Evolutionary conservation across 345 rosid species (phyloP).

Genomic region (Citrus sinensis): DNA sequence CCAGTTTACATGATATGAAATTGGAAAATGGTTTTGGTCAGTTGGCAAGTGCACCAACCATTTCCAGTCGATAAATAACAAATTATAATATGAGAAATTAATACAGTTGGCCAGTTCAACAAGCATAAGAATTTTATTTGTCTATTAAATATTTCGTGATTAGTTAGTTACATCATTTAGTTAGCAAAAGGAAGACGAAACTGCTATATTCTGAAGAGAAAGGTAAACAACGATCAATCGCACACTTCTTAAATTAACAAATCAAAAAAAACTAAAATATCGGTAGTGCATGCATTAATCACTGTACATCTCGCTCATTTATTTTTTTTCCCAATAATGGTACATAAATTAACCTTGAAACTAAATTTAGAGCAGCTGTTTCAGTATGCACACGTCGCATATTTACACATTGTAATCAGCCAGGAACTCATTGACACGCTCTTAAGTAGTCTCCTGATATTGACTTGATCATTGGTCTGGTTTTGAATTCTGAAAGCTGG

Average conservation of each 20-base stretch:
- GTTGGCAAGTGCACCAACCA: not conserved
- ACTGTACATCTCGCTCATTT: not conserved
- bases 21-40: not conserved
- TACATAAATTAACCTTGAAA: not conserved
- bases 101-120: not conserved
- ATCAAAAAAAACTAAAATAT: not conserved
- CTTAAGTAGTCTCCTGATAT: not conserved
- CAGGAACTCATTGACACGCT: not conserved
- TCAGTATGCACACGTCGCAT: not conserved
- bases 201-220: not conserved
- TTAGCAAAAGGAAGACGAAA: not conserved
- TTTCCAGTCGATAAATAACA: not conserved
- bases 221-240: not conserved
- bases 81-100: not conserved
- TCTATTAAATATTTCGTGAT: not conserved
- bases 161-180: not conserved
- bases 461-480: not conserved
- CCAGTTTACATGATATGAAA: too few relatives aligned
- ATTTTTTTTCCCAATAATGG: not conserved
- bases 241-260: not conserved
- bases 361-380: not conserved
- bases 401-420: not conserved
- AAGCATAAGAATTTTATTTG: not conserved
- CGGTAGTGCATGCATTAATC: not conserved
- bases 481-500: conserved; percentile 10